phyloP scores from a whole-genome alignment of 2,329 filamentous ascomycete genomes.

The Exophiala alcalophila region DNA sequence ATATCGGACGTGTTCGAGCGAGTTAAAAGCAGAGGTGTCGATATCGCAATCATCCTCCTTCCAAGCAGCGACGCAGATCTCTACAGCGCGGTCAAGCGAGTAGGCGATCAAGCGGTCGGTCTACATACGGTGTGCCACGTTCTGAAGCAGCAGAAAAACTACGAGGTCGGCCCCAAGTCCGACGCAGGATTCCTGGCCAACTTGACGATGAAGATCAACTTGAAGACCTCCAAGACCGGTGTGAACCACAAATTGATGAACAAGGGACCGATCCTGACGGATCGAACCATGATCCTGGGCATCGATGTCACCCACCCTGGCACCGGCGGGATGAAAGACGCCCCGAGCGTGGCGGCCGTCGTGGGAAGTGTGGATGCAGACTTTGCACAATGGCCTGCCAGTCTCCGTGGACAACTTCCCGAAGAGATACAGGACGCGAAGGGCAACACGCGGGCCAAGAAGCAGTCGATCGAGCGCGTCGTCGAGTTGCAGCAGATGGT shows the following conservation, averaged over 20 bases:
- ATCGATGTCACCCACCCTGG: conserved; percentile 90
- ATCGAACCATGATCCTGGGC: conserved; percentile 79
- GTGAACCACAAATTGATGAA: conserved; percentile 60
- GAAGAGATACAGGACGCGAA: neutral
- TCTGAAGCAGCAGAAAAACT: conserved; percentile 32
- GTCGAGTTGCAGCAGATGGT: conserved; percentile 61
- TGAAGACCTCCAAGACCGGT: conserved; percentile 65
- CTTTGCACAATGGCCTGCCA: conserved; percentile 75
- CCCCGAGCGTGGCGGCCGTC: conserved; percentile 74
- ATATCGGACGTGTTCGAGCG: neutral
- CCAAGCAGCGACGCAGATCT: conserved; percentile 50
- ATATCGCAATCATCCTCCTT: conserved; percentile 61
- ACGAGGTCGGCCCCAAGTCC: conserved; percentile 34
- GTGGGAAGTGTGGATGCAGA: conserved; percentile 70
- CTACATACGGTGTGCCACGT: conserved; percentile 64
- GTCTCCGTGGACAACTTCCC: conserved; percentile 52
- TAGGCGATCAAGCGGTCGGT: conserved; percentile 58
- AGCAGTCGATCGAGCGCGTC: conserved; percentile 67
- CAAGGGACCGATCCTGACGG: conserved; percentile 58
- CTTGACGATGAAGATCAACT: conserved; percentile 73
- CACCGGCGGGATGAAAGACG: conserved; percentile 51
- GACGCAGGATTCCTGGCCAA: conserved; percentile 58
- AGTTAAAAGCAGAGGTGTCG: neutral
- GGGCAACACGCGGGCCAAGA: conserved; percentile 36
- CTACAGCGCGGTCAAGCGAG: conserved; percentile 66